phyloP scores from a whole-genome alignment of 2,329 filamentous ascomycete species.

The Fusarium phyllophilum region DNA sequence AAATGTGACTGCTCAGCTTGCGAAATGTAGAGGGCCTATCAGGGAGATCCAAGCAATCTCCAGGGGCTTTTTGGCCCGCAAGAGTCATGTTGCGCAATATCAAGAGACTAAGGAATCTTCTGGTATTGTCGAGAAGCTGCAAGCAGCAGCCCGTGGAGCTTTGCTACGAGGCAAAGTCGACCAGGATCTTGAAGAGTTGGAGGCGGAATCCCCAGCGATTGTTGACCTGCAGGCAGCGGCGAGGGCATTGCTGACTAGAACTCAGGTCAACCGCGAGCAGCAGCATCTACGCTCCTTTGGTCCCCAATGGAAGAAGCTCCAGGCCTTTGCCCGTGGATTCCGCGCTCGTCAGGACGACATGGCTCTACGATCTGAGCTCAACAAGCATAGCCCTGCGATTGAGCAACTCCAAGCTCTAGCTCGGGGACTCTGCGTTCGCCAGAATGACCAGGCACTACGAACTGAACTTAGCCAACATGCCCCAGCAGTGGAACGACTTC shows the following conservation, averaged over 20 bases:
- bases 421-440: slow-evolving; percentile 51
- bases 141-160: slow-evolving; percentile 75
- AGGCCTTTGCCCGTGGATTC: slow-evolving; percentile 58
- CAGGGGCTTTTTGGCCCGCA: slow-evolving; percentile 73
- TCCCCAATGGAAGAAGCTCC: slow-evolving; percentile 60
- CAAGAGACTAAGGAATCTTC: slow-evolving; percentile 63
- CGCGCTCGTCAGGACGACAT: slow-evolving; percentile 56
- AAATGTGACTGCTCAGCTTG: slow-evolving; percentile 67
- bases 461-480: slow-evolving; percentile 59
- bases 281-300: slow-evolving; percentile 62
- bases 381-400: slow-evolving; percentile 55
- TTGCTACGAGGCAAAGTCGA: slow-evolving; percentile 68
- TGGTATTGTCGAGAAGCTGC: slow-evolving; percentile 66
- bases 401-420: slow-evolving; percentile 61
- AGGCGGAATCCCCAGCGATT: slow-evolving; percentile 61
- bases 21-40: slow-evolving; percentile 70
- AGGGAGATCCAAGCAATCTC: slow-evolving; percentile 72
- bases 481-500: slow-evolving; percentile 57
- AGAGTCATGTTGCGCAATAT: slow-evolving; percentile 65
- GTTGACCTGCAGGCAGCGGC: slow-evolving; percentile 72
- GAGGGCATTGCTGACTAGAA: slow-evolving; percentile 69
- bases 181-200: slow-evolving; percentile 63
- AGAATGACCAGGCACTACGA: slow-evolving; percentile 50
- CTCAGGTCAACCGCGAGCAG: slow-evolving; percentile 61
- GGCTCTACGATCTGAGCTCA: slow-evolving; percentile 59